These are phyloP conservation scores for Boletellus emodensis DNA, from an alignment of 768 basidiomycete species.

Conservation along the genomic window DNA sequence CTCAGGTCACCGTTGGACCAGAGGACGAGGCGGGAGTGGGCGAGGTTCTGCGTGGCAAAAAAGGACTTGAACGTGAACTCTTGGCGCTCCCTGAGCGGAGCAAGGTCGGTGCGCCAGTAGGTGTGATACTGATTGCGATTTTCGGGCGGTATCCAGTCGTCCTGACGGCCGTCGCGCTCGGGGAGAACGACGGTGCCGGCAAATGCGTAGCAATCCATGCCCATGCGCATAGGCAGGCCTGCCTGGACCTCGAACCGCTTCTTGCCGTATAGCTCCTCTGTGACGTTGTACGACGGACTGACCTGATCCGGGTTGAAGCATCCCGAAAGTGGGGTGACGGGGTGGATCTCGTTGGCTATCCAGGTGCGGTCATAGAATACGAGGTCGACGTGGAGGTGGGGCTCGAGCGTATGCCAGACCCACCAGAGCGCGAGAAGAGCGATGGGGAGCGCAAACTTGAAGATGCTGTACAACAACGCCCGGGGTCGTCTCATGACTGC, in stretches of 20 bases:
- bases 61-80: conserved; percentile 89
- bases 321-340: conserved; percentile 58
- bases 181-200: conserved; percentile 65
- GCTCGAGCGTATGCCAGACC: conserved; percentile 60
- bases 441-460: conserved; percentile 44
- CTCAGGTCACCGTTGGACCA: conserved; percentile 89
- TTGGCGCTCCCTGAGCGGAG: conserved; percentile 73
- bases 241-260: conserved; percentile 73
- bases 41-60: conserved; percentile 83
- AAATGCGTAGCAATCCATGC: conserved; percentile 90
- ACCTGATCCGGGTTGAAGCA: conserved; percentile 67
- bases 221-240: conserved; percentile 72
- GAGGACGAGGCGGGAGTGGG: conserved; percentile 65
- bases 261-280: conserved; percentile 56
- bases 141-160: conserved; percentile 31
- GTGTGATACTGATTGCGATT: conserved; percentile 75
- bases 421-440: conserved; percentile 26
- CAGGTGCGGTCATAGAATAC: conserved; percentile 74
- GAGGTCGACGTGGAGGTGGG: conserved; percentile 71
- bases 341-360: conserved; percentile 68
- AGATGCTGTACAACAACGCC: conserved; percentile 33
- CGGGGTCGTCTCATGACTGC: conserved; percentile 25
- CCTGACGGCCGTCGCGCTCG: conserved; percentile 4
- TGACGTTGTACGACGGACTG: conserved; percentile 65
- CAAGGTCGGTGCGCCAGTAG: conserved; percentile 90